phyloP scores from a whole-genome alignment of 768 basidiomycete species.

The Serendipita vermifera region DNA sequence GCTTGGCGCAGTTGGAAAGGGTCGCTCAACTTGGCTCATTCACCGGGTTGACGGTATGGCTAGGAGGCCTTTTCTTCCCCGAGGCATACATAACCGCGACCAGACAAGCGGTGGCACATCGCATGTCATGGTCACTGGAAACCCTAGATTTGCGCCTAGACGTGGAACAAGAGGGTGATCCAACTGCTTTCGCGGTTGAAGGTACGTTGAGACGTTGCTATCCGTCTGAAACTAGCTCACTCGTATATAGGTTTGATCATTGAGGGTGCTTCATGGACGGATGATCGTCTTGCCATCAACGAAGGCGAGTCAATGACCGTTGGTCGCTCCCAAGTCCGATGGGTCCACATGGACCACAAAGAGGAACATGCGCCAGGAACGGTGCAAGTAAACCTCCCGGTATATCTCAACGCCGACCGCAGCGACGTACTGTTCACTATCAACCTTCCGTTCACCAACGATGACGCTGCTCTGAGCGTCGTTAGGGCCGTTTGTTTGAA shows the following conservation, averaged over 20 bases:
- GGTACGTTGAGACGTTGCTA: conserved; percentile 37
- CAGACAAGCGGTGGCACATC: conserved; percentile 73
- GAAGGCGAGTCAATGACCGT: conserved; percentile 71
- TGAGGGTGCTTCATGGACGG: conserved; percentile 72
- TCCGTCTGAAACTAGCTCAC: neutral
- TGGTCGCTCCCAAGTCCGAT: conserved; percentile 71
- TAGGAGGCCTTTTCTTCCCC: conserved; percentile 92
- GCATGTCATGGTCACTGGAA: conserved; percentile 86
- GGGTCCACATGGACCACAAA: conserved; percentile 50
- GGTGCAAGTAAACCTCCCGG: conserved; percentile 64
- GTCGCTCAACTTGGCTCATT: conserved; percentile 53
- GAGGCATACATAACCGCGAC: conserved; percentile 95
- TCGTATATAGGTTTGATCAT: conserved; percentile 55
- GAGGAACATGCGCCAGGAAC: conserved; percentile 18
- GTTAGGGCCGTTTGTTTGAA: conserved; percentile 87
- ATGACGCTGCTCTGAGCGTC: conserved; percentile 55
- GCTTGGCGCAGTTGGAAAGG: conserved; percentile 68
- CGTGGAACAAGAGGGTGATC: conserved; percentile 66
- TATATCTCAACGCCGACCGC: conserved; percentile 83
- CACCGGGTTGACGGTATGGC: conserved; percentile 69
- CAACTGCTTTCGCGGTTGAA: conserved; percentile 72
- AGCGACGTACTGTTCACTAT: conserved; percentile 87
- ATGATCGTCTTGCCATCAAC: conserved; percentile 62
- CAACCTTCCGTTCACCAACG: conserved; percentile 61
- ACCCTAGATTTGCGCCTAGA: conserved; percentile 69